Evolutionary conservation across 139 green algal genomes (phyloP), one percentile per base, ranked within the genome.

Genomic region (Spirogloea muscicola): DNA sequence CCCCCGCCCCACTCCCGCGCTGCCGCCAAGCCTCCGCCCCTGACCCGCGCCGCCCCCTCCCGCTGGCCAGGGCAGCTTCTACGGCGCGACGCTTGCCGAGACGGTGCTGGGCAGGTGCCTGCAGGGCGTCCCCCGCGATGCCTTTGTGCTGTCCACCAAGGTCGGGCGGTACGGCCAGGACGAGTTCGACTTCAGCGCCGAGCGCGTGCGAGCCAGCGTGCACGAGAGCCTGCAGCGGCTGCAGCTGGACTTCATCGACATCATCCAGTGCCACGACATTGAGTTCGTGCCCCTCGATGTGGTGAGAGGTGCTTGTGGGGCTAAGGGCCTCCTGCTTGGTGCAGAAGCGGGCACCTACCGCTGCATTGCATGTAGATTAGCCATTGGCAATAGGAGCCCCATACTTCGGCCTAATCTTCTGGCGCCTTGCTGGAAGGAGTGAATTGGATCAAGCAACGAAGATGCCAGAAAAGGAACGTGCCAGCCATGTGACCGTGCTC

Each of bases 181-280:
- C 21, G 90, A 96, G 68, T 85, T 85, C 36, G 79, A 85, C 34
- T 98, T 98, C 80, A 87, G 65, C 61, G 88, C 88, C 0, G 84
- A 87, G 29, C 82, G 89, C 6, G 86, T 97, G 0, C 91, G 82
- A 0, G 43, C 48, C 29, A 91, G 85, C 29, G 85, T 98, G 55
- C 51, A 82, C 0, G 91, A 97, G 46, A 80, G 76, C 44, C 52
- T 82, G 10, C 33, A 76, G 57, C 82, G 91, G 18, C 84, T 98
- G 48, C 78, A 89, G 52, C 31, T 95, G 10, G 36, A 80, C 3
- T 96, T 96, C 73, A 66, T 97, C 0, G 93, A 97, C 83, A 67
- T 97, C 31, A 84, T 98, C 0, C 90, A 96, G 43, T 91, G 83
- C 61, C 93, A 98, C 66, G 93, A 98, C 82, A 95, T 98, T 1